Evolutionary conservation across 805 yeast genomes (phyloP).

Genomic region (Candida gorgasii): DNA sequence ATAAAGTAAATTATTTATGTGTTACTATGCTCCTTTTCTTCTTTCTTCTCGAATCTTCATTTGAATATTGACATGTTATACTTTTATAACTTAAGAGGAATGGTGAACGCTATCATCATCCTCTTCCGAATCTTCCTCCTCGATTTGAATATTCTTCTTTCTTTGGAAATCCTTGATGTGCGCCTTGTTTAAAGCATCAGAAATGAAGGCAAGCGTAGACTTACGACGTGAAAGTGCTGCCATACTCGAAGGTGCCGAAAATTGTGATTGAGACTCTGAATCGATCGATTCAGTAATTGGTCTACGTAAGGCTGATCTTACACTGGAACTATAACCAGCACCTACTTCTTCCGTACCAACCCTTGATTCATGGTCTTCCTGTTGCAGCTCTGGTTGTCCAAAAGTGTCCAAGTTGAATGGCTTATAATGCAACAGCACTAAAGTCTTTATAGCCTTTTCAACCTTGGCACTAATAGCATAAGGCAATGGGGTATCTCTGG

Average conservation of each 20-base stretch:
- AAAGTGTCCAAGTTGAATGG: slow-evolving; percentile 1
- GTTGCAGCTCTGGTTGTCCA: too few species aligned
- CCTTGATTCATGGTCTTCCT: background rate
- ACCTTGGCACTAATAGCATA: slow-evolving; percentile 50
- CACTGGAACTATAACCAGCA: slow-evolving; percentile 8
- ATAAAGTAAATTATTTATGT: background rate
- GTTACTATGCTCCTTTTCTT: background rate
- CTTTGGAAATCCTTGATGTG: slow-evolving; percentile 87
- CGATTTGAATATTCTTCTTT: slow-evolving; percentile 38
- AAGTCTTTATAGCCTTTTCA: slow-evolving; percentile 34
- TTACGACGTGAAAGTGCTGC: slow-evolving; percentile 5
- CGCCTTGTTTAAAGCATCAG: slow-evolving; percentile 65
- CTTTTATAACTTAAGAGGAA: too few species aligned
- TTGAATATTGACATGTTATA: too few species aligned
- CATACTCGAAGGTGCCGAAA: slow-evolving; percentile 6
- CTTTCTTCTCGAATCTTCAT: too few species aligned
- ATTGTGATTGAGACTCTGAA: slow-evolving; percentile 9
- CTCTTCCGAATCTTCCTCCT: slow-evolving; percentile 34
- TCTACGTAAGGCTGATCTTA: slow-evolving; percentile 8
- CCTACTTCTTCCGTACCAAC: background rate
- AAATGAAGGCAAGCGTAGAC: slow-evolving; percentile 42
- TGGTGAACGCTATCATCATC: slow-evolving; percentile 37
- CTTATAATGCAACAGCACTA: slow-evolving; percentile 35
- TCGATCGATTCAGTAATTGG: slow-evolving; percentile 12
- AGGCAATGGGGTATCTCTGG: slow-evolving; percentile 85